Evolutionary conservation across 768 basidiomycete species (phyloP).

Genomic region (Mycena galopus): DNA sequence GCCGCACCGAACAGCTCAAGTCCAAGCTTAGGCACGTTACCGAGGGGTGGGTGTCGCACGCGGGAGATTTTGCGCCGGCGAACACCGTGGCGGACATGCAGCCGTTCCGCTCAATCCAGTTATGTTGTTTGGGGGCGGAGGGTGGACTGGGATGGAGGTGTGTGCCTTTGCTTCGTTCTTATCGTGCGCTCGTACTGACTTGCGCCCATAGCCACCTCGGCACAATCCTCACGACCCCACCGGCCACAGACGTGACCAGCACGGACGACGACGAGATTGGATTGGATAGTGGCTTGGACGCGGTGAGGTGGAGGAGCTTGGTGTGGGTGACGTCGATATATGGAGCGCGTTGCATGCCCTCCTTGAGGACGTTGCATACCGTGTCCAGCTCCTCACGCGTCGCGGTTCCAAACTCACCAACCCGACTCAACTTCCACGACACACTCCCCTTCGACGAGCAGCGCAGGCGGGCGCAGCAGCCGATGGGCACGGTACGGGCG

Average conservation of each 20-base stretch:
- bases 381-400: neutral
- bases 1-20: too few relatives aligned
- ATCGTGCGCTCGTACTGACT: constrained; percentile 8
- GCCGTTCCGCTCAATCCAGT: neutral
- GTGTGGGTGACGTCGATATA: neutral
- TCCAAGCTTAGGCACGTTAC: too few relatives aligned
- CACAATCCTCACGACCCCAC: constrained; percentile 6
- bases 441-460: constrained; percentile 5
- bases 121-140: neutral
- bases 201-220: constrained; percentile 11
- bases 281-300: neutral
- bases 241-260: neutral
- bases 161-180: constrained; percentile 1
- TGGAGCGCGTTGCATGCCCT: neutral
- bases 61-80: neutral
- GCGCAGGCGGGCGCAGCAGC: constrained; percentile 4
- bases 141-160: constrained; percentile 1
- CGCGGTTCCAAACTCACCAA: neutral
- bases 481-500: constrained; percentile 7
- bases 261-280: constrained; percentile 1
- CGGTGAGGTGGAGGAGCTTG: neutral
- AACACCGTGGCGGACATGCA: constrained; percentile 3
- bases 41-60: neutral
- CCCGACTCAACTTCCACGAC: constrained; percentile 2
- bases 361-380: neutral